A percentile compares a stretch with the other conserved stretches of the same genome.
These are phyloP conservation scores for Salix koriyanagi DNA, from an alignment of 345 rosid genomes.

Conservation along the genomic window DNA sequence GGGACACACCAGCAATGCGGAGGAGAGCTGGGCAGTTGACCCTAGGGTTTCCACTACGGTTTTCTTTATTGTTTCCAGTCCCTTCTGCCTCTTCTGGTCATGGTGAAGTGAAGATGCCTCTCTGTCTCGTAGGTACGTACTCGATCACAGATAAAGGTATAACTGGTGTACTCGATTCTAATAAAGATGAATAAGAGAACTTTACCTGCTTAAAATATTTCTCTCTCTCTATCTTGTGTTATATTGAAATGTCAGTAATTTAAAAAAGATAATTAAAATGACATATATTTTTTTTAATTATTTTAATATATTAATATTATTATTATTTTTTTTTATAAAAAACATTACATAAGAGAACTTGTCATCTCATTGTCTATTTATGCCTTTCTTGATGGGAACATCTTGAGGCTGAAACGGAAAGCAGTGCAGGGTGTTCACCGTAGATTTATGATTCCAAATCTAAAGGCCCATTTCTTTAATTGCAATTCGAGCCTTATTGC, in stretches of 20 bases:
- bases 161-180: no score
- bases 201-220: background rate
- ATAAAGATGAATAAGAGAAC: background rate
- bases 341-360: background rate
- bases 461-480: background rate
- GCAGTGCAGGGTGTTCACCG: background rate
- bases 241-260: background rate
- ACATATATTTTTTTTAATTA: no score
- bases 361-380: background rate
- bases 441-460: background rate
- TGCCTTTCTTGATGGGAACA: background rate
- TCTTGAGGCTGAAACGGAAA: background rate
- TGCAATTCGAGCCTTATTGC: background rate
- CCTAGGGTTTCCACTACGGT: constrained; percentile 65
- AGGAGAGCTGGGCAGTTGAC: constrained; percentile 65
- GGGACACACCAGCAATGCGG: constrained; percentile 47
- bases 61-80: constrained; percentile 31
- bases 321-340: no score
- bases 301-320: no score
- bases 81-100: constrained; percentile 23
- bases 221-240: background rate
- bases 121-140: background rate
- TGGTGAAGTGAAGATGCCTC: background rate
- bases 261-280: no score
- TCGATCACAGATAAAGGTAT: background rate